Percentiles rank a stretch among this genome's conserved stretches.
These are phyloP conservation scores for Fusarium sp. DNA, from an alignment of 2,329 filamentous ascomycete species.

Conservation along the genomic window DNA sequence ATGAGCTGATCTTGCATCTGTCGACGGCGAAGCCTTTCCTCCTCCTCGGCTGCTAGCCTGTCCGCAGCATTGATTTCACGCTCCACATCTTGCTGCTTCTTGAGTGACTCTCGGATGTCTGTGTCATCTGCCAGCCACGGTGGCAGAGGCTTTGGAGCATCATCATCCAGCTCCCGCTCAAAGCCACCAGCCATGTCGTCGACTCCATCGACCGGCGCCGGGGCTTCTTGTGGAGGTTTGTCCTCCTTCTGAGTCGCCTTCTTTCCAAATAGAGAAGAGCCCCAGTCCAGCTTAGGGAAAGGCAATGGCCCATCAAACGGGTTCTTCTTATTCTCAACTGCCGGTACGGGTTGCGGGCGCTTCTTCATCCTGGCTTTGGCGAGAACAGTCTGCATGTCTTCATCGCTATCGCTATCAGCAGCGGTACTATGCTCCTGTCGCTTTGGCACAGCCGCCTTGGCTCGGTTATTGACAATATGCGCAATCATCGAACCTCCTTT, in stretches of 20 bases:
- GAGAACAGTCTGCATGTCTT: constrained; percentile 80
- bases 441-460: constrained; percentile 66
- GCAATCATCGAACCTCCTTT: constrained; percentile 70
- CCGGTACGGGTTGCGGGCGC: constrained; percentile 51
- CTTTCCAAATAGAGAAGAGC: constrained; percentile 64
- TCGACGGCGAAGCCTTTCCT: constrained; percentile 56
- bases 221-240: constrained; percentile 25
- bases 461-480: constrained; percentile 75
- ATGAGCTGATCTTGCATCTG: constrained; percentile 61
- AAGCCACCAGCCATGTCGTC: constrained; percentile 70
- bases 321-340: constrained; percentile 63
- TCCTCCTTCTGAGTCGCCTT: constrained; percentile 45
- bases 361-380: constrained; percentile 72
- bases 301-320: constrained; percentile 82
- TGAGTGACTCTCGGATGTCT: constrained; percentile 70
- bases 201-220: constrained; percentile 37
- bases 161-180: constrained; percentile 57
- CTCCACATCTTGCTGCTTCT: constrained; percentile 64
- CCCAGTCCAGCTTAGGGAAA: constrained; percentile 84
- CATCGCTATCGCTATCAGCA: constrained; percentile 73
- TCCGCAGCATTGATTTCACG: constrained; percentile 70
- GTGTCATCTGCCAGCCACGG: constrained; percentile 74
- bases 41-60: constrained; percentile 63
- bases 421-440: constrained; percentile 33
- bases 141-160: constrained; percentile 68